Evolutionary conservation across 371 early-diverging fungal species (phyloP), one percentile per base, ranked within the genome.

Genomic region (Coemansia sp.): DNA sequence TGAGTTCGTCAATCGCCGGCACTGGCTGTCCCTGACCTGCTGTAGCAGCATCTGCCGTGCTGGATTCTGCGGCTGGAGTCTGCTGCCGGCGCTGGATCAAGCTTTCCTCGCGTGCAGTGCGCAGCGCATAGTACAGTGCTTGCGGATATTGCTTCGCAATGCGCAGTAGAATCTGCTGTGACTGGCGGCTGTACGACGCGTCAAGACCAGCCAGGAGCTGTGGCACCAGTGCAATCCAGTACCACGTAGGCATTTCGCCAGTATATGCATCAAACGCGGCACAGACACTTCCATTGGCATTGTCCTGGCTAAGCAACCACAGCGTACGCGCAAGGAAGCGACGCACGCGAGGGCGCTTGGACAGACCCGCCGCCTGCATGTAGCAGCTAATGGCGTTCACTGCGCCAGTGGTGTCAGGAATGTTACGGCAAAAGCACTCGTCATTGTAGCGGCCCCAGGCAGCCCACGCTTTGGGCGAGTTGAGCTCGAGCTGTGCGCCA

Each of bases 141-240:
- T 98, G 99, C 23, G 99, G 99, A 80, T 87, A 96, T 40, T 86
- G 83, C 78, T 97, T 96, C 23, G 99, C 98, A 64, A 99, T 94
- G 70, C 90, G 89, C 67, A 91, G 85, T 68, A 99, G 80, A 40
- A 98, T 91, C 23, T 85, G 83, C 46, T 88, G 86, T 0, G 94
- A 91, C 82, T 91, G 90, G 63, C 83, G 82, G 29, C 67, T 68
- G 49, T 76, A 68, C 48, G 69, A 65, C 5, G 92, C 88, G 68
- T 95, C 95, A 64, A 90, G 89, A 4, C 89, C 85, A 19, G 96
- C 71, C 46, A 99, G 80, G 28, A 99, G 85, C 80, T 99, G 98
- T 1, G 99, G 99, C 55, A 99, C 93, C 73, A 97, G 97, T 0
- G 93, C 92, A 61, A 96, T 92, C 98, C 99, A 99, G 81, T 95